Conservation (phyloP, 805 yeast species). For the Yarrowia phangngaensis region DNA sequence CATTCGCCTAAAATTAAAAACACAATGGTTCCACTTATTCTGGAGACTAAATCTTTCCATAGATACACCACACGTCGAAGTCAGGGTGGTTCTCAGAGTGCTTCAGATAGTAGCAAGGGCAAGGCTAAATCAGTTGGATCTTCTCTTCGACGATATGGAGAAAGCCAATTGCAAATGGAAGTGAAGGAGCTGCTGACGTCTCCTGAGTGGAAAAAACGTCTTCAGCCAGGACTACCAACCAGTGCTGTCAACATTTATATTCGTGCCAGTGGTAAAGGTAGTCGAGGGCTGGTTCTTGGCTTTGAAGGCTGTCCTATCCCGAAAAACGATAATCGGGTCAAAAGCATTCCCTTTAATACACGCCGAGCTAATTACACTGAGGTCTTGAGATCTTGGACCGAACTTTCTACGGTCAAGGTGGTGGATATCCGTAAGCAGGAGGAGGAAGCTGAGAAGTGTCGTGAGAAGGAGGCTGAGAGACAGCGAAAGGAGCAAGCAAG, state of each 20-base stretch:
- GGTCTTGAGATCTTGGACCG: slow-evolving; percentile 78
- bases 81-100: slow-evolving; percentile 96
- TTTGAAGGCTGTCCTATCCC: slow-evolving; percentile 55
- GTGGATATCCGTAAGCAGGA: slow-evolving; percentile 54
- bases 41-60: slow-evolving; percentile 68
- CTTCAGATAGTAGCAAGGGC: slow-evolving; percentile 87
- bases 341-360: slow-evolving; percentile 82
- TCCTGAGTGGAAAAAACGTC: slow-evolving; percentile 56
- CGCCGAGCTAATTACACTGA: slow-evolving; percentile 79
- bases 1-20: slow-evolving; percentile 52
- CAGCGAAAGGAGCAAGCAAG: slow-evolving; percentile 16
- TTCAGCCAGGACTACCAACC: slow-evolving; percentile 10
- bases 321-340: slow-evolving; percentile 58
- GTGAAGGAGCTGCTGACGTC: slow-evolving; percentile 60
- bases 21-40: slow-evolving; percentile 54
- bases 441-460: slow-evolving; percentile 15
- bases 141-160: slow-evolving; percentile 81
- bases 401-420: slow-evolving; percentile 57
- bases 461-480: slow-evolving; percentile 34
- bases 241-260: slow-evolving; percentile 50
- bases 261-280: slow-evolving; percentile 73
- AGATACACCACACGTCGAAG: slow-evolving; percentile 93
- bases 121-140: slow-evolving; percentile 97
- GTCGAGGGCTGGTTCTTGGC: slow-evolving; percentile 61
- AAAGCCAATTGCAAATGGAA: slow-evolving; percentile 73